These are phyloP conservation scores for Irpex lacteus DNA, from an alignment of 1,284 basidiomycete genomes.

Conservation along the genomic window DNA sequence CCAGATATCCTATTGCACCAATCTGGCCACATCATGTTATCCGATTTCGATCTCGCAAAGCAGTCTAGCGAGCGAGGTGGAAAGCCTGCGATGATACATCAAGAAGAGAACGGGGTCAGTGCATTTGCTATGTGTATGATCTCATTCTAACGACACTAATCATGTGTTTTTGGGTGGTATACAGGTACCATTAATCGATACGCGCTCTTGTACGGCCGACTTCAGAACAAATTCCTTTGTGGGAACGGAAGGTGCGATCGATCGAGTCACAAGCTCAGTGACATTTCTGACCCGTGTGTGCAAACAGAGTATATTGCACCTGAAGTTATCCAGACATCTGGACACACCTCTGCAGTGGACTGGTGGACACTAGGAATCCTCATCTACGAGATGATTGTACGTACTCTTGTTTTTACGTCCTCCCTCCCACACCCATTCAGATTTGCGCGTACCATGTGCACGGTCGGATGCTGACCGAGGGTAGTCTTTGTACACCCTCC, in stretches of 20 bases:
- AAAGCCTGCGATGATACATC: conserved; percentile 88
- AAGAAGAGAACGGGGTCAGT: conserved; percentile 83
- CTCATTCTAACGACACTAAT: conserved; percentile 17
- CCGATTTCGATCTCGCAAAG: conserved; percentile 98
- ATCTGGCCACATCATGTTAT: conserved; percentile 98
- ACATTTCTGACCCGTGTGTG: conserved; percentile 14
- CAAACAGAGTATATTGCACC: conserved; percentile 94
- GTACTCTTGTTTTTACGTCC: conserved; percentile 35
- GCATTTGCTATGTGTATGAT: conserved; percentile 17
- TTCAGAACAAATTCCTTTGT: conserved; percentile 99
- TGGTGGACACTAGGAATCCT: conserved; percentile 99
- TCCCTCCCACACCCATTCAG: background rate
- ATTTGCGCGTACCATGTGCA: background rate
- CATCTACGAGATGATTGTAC: conserved; percentile 99
- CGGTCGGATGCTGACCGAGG: background rate
- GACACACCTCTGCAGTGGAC: conserved; percentile 98
- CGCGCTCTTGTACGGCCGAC: conserved; percentile 95
- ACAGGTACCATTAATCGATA: conserved; percentile 90
- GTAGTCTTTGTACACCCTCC: background rate
- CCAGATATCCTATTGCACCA: conserved; percentile 97
- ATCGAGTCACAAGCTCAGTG: conserved; percentile 16
- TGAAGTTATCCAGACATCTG: conserved; percentile 96
- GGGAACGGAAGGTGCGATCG: conserved; percentile 85
- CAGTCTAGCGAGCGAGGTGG: conserved; percentile 86
- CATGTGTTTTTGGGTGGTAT: conserved; percentile 11